These are phyloP conservation scores for Coniochaeta sp. DNA, from an alignment of 2,329 filamentous ascomycete species.

Conservation along the genomic window DNA sequence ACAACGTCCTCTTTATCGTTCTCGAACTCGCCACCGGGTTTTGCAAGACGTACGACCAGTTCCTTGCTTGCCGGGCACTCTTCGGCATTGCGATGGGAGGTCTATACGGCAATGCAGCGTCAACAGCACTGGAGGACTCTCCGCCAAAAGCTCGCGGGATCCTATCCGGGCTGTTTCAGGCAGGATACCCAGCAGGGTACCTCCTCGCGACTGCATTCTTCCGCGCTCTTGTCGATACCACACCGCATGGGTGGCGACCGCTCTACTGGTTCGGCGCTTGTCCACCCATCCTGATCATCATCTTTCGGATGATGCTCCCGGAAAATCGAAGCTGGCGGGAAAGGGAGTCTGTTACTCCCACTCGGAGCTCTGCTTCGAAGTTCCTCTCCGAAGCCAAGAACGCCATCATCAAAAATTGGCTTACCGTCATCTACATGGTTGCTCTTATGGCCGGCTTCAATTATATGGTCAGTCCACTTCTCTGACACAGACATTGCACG, in stretches of 20 bases:
- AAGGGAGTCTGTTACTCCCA: slow-evolving; percentile 31
- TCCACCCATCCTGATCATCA: slow-evolving; percentile 71
- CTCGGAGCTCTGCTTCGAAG: slow-evolving; percentile 36
- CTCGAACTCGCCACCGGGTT: slow-evolving; percentile 65
- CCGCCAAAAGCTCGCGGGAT: slow-evolving; percentile 61
- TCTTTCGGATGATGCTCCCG: slow-evolving; percentile 61
- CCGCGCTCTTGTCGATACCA: slow-evolving; percentile 58
- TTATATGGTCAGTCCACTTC: slow-evolving; percentile 55
- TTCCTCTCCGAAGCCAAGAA: slow-evolving; percentile 72
- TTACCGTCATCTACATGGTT: slow-evolving; percentile 74
- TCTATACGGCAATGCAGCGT: slow-evolving; percentile 68
- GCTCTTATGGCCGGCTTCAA: slow-evolving; percentile 86
- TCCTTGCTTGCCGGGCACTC: slow-evolving; percentile 64
- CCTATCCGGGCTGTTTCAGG: slow-evolving; percentile 68
- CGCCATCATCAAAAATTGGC: slow-evolving; percentile 71
- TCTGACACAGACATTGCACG: too few relatives aligned
- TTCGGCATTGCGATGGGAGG: slow-evolving; percentile 80
- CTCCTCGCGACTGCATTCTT: slow-evolving; percentile 40
- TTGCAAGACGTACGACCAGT: slow-evolving; percentile 58
- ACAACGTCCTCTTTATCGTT: slow-evolving; percentile 65
- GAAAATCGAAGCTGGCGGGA: slow-evolving; percentile 52
- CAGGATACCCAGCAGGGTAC: slow-evolving; percentile 63
- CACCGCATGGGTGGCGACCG: slow-evolving; percentile 71
- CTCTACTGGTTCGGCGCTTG: slow-evolving; percentile 83
- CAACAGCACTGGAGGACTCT: slow-evolving; percentile 69